Evolutionary conservation across 768 basidiomycete species (phyloP).

Genomic region (Rhodocollybia butyracea): DNA sequence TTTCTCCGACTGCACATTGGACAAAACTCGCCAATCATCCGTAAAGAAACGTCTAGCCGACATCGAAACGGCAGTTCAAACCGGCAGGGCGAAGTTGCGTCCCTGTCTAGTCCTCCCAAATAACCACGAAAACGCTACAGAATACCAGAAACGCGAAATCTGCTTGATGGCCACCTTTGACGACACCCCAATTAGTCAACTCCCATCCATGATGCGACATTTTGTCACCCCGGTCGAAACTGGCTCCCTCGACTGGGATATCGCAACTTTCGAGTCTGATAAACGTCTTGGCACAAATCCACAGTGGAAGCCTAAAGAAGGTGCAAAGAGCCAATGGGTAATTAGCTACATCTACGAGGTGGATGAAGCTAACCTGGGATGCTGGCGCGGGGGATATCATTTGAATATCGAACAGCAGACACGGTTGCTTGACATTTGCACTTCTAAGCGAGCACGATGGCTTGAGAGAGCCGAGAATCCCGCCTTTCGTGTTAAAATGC

Average conservation of each 20-base stretch:
- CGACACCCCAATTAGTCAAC: background rate
- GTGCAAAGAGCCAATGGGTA: background rate
- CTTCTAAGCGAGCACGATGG: background rate
- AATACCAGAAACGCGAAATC: background rate
- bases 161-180: background rate
- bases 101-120: background rate
- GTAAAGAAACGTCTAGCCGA: background rate
- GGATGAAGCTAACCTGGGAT: background rate
- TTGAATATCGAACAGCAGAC: background rate
- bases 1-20: background rate
- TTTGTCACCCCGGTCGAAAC: background rate
- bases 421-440: background rate
- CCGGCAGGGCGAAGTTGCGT: background rate
- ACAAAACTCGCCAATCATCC: background rate
- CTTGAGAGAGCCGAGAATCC: background rate
- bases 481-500: background rate
- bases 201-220: background rate
- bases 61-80: background rate
- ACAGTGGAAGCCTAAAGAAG: no score
- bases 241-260: background rate
- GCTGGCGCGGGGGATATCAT: background rate
- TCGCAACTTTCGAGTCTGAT: background rate
- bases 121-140: background rate
- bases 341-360: background rate
- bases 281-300: background rate